These are phyloP conservation scores for Coemansia sp. DNA, from an alignment of 192 early-diverging fungal species.

Conservation along the genomic window DNA sequence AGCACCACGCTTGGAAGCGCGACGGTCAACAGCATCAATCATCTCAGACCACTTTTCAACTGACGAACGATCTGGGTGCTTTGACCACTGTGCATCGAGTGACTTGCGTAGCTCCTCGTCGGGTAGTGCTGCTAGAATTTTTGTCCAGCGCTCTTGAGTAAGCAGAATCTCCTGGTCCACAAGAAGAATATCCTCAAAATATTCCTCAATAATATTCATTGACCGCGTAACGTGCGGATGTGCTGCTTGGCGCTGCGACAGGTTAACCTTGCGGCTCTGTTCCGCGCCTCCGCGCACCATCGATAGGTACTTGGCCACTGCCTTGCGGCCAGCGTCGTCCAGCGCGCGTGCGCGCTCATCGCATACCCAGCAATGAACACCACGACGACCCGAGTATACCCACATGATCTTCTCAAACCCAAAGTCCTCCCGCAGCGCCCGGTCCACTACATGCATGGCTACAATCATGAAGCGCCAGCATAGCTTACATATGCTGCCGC, in stretches of 20 bases:
- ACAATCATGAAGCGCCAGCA: slow-evolving; percentile 96
- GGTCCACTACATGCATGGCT: slow-evolving; percentile 84
- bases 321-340: slow-evolving; percentile 72
- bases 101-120: slow-evolving; percentile 61
- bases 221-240: slow-evolving; percentile 69
- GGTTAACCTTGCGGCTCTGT: slow-evolving; percentile 69
- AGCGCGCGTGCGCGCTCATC: slow-evolving; percentile 84
- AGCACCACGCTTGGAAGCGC: slow-evolving; percentile 33
- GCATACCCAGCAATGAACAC: slow-evolving; percentile 97
- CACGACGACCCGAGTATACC: slow-evolving; percentile 95
- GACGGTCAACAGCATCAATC: slow-evolving; percentile 40
- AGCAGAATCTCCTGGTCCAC: slow-evolving; percentile 72
- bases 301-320: slow-evolving; percentile 82
- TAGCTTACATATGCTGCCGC: slow-evolving; percentile 80
- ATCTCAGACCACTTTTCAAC: slow-evolving; percentile 54
- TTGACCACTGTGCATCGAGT: slow-evolving; percentile 45
- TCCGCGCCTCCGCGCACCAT: slow-evolving; percentile 79
- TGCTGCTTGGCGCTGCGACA: slow-evolving; percentile 53
- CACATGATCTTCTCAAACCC: slow-evolving; percentile 91
- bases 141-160: slow-evolving; percentile 65
- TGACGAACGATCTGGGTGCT: slow-evolving; percentile 35
- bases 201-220: slow-evolving; percentile 61
- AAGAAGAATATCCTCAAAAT: slow-evolving; percentile 75
- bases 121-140: slow-evolving; percentile 74
- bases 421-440: slow-evolving; percentile 84